These are phyloP conservation scores for Trametes maxima DNA, from an alignment of 768 basidiomycete genomes.

Conservation along the genomic window DNA sequence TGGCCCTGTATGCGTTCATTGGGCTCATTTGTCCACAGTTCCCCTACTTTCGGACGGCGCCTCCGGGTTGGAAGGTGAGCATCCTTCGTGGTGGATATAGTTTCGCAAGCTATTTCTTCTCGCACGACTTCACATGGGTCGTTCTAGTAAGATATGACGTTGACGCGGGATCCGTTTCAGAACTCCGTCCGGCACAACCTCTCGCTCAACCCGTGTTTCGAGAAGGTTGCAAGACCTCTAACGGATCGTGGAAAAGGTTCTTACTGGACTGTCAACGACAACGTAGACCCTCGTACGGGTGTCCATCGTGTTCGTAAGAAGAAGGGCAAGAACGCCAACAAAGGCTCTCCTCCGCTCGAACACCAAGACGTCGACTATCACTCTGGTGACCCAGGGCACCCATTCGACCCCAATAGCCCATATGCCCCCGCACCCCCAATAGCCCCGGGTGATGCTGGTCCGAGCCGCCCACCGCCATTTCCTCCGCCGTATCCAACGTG, in stretches of 20 bases:
- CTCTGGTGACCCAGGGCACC: constrained; percentile 40
- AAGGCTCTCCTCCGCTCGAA: constrained; percentile 53
- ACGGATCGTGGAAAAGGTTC: constrained; percentile 91
- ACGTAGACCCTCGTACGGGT: constrained; percentile 86
- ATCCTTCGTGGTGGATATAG: background rate
- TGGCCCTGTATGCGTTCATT: constrained; percentile 2
- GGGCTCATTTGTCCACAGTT: constrained; percentile 52
- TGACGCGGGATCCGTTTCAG: constrained; percentile 63
- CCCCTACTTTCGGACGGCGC: constrained; percentile 85
- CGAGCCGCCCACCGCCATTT: constrained; percentile 58
- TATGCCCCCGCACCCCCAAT: constrained; percentile 55
- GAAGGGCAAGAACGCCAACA: constrained; percentile 62
- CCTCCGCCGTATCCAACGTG: constrained; percentile 64
- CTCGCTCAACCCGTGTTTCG: constrained; percentile 88
- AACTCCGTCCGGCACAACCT: constrained; percentile 92
- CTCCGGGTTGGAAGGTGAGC: constrained; percentile 90
- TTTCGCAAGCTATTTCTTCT: background rate
- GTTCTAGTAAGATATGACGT: constrained; percentile 21
- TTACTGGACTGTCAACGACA: constrained; percentile 91
- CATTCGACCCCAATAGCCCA: constrained; percentile 59
- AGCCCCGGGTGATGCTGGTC: constrained; percentile 60
- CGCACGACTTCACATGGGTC: background rate
- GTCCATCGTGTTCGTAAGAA: constrained; percentile 90
- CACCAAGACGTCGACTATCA: constrained; percentile 61
- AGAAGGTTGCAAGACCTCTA: constrained; percentile 88